Evolutionary conservation across 495 filamentous ascomycete species (phyloP), one percentile per base, ranked within the genome.

Genomic region (Elaphomyces granulatus): DNA sequence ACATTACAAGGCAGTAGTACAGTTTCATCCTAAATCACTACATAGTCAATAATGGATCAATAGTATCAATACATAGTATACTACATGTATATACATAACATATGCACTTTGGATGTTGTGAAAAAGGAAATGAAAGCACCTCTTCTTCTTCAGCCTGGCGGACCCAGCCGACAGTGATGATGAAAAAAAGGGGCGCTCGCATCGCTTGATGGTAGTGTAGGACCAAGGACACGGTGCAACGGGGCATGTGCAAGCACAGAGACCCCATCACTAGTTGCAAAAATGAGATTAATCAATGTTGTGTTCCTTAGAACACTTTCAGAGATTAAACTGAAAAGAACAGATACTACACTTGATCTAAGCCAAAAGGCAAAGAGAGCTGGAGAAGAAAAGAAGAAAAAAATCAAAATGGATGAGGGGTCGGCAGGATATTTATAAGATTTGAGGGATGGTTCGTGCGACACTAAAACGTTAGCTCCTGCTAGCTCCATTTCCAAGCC

Each of bases 281-380:
- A 85, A 83, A 87, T 83, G 68, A 71, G 77, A 72, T 74, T 83
- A 87, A 87, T 83, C 77, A 78, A 70, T 70, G 74, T 72, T 80
- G 71, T 72, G 67, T 68, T 68, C 75, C 67, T 63, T 80, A 74
- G 77, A 60, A 64, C 58, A 66, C 67, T 73, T 74, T 73, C 70
- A 74, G 70, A 72, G 68, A 73, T 87, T 86, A 87, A 85, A 87
- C 81, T 88, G 80, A 87, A 87, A 87, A 92, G 84, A 92, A 92
- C 84, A 92, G 84, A 90, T 93, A 90, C 83, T 88, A 90, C 83
- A 90, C 84, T 87, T 88, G 84, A 90, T 88, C 83, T 90, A 63
- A 68, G 69, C 67, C 61, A 68, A 65, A 60, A 60, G 67, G 61
- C 63, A 71, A 71, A 66, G 68, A 72, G 65, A 72, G 64, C 64